A percentile compares a stretch with the other conserved stretches of the same genome.
These are phyloP conservation scores for Fraxinus paxiana DNA, from an alignment of 305 asterid species.

Conservation along the genomic window DNA sequence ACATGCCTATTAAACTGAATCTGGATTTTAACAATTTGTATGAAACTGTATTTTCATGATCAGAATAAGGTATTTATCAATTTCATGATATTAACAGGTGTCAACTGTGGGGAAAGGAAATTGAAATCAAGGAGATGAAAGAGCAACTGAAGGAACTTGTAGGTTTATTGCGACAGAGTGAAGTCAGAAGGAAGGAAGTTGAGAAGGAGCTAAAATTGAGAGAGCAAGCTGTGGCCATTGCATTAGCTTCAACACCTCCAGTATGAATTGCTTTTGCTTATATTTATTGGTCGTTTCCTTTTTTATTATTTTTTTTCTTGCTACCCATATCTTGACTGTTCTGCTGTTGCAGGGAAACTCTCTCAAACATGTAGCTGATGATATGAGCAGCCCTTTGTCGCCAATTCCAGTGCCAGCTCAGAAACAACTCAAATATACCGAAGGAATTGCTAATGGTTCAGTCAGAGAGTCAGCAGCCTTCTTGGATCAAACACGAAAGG, in stretches of 20 bases:
- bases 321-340: conserved; percentile 15
- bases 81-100: conserved; percentile 51
- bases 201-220: conserved; percentile 75
- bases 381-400: conserved; percentile 64
- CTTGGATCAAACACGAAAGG: conserved; percentile 82
- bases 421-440: conserved; percentile 92
- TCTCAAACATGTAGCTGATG: conserved; percentile 64
- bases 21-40: not conserved
- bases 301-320: not conserved
- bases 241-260: conserved; percentile 68
- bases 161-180: conserved; percentile 74
- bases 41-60: not conserved
- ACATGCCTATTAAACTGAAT: not conserved
- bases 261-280: conserved; percentile 39
- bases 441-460: conserved; percentile 82
- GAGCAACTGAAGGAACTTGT: conserved; percentile 95
- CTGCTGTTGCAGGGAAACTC: conserved; percentile 43
- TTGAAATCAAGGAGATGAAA: conserved; percentile 86
- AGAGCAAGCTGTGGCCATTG: conserved; percentile 58
- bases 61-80: conserved; percentile 9
- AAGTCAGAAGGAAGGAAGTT: conserved; percentile 72
- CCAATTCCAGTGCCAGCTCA: conserved; percentile 93
- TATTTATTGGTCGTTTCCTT: not conserved
- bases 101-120: conserved; percentile 79
- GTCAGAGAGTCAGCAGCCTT: conserved; percentile 70